Evolutionary conservation across 768 basidiomycete species (phyloP).

Genomic region (Lyophyllum atratum): DNA sequence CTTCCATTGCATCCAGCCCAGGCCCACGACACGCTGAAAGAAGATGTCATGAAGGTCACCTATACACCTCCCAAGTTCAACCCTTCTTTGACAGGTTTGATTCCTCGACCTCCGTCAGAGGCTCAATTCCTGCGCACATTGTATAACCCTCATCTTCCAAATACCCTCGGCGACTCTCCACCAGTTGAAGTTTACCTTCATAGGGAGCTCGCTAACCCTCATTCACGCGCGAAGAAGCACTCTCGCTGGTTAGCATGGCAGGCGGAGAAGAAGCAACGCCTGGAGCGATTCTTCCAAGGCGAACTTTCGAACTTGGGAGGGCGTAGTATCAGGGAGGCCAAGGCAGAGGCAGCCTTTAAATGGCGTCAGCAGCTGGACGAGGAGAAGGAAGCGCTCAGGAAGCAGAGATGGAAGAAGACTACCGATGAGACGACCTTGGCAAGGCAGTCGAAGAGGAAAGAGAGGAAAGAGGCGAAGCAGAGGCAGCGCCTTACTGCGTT

Average conservation of each 20-base stretch:
- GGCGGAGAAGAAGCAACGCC: constrained; percentile 45
- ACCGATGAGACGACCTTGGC: constrained; percentile 51
- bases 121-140: constrained; percentile 58
- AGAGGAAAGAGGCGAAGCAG: constrained; percentile 53
- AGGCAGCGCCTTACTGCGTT: constrained; percentile 58
- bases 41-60: constrained; percentile 67
- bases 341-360: constrained; percentile 75
- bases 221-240: constrained; percentile 82
- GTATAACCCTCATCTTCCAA: constrained; percentile 52
- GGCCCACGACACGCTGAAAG: constrained; percentile 64
- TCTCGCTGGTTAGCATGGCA: constrained; percentile 69
- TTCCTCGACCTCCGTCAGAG: constrained; percentile 48
- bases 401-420: constrained; percentile 55
- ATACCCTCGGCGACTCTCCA: constrained; percentile 47
- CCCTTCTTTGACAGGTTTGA: constrained; percentile 32
- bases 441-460: constrained; percentile 56
- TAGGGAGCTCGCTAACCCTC: constrained; percentile 78
- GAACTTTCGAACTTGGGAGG: constrained; percentile 61
- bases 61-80: constrained; percentile 65
- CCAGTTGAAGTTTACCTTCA: constrained; percentile 69
- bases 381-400: constrained; percentile 60
- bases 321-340: constrained; percentile 61
- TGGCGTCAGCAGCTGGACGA: constrained; percentile 63
- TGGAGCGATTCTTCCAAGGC: constrained; percentile 53
- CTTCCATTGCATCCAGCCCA: constrained; percentile 38